A percentile compares a stretch with the other conserved stretches of the same genome.
Conservation (phyloP, 495 filamentous ascomycete species). For the Penicillium waksmanii region DNA sequence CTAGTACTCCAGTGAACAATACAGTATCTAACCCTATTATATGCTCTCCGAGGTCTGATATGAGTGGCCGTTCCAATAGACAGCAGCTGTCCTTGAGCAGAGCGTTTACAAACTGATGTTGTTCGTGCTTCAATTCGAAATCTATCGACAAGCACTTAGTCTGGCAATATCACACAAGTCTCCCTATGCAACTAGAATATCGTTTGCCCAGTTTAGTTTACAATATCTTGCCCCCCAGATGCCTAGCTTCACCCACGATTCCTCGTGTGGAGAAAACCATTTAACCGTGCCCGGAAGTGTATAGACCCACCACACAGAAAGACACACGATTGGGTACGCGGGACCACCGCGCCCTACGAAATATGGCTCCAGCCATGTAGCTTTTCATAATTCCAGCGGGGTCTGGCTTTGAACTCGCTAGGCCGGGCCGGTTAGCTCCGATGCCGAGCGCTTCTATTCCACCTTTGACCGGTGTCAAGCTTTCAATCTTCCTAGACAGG, state of each 20-base stretch:
- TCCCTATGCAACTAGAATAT: not conserved
- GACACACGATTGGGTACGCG: constrained; percentile 6
- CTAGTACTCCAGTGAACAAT: not conserved
- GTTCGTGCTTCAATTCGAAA: too few species aligned
- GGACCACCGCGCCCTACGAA: not conserved
- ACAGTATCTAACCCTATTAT: too few species aligned
- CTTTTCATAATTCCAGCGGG: constrained; percentile 1
- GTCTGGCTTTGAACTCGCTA: constrained; percentile 1
- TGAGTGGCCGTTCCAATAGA: too few species aligned
- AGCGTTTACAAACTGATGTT: too few species aligned
- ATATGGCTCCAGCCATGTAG: constrained; percentile 1
- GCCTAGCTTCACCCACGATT: not conserved
- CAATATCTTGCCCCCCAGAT: not conserved
- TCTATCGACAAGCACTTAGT: too few species aligned
- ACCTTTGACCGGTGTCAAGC: not conserved
- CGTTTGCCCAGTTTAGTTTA: not conserved
- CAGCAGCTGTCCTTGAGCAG: too few species aligned
- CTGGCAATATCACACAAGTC: too few species aligned
- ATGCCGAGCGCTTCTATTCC: not conserved
- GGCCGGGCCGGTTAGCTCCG: constrained; percentile 4
- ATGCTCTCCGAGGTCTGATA: too few species aligned
- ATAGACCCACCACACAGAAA: constrained; percentile 20
- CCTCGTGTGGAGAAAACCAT: constrained; percentile 2
- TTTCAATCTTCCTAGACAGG: not conserved
- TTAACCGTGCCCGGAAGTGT: not conserved